Base-by-base conservation (phyloP, 495 filamentous ascomycete species). In the Neurospora tetrasperma region DNA sequence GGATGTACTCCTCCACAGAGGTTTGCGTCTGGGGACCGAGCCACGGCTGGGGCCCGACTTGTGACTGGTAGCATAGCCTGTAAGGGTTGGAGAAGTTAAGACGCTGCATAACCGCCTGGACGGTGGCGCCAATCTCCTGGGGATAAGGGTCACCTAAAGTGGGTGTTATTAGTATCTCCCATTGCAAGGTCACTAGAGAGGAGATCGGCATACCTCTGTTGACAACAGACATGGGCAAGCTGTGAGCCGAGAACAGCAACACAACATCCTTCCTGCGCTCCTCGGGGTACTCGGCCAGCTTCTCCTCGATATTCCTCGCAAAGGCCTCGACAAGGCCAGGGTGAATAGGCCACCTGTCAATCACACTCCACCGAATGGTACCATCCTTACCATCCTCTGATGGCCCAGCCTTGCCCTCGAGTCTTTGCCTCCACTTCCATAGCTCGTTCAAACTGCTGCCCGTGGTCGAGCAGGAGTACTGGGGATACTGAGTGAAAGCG, bases 401-500 rank as follows among this genome's bases (percentile, higher is more conserved):
- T 35, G 78, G 41, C 73, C 76, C 39, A 59, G 85, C 84, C 82
- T 92, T 93, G 8, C 92, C 92, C 84, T 99, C 96, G 73, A 98
- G 81, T 74, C 94, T 88, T 76, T 91, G 92, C 72, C 94, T 86
- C 92, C 94, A 96, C 82, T 94, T 97, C 96, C 96, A 99, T 54
- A 99, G 80, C 83, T 99, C 96, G 78, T 98, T 99, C 71, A 99
- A 81, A 68, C 92, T 96, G 82, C 93, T 97, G 43, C 96, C 96
- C 2, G 96, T 99, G 8, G 96, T 99, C 35, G 93, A 97, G 82
- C 96, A 99, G n/a, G 92, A 96, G 80, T 99, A 99, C 79, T 99
- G 96, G 27, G 96, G 96, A 76, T 99, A 99, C 80, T 99, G 96
- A 5, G 96, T 97, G 81, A 98, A 99, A 3, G 96, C 96, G 8